Percentiles rank a stretch among this genome's conserved stretches.
These are phyloP conservation scores for Blumeria graminis DNA, from an alignment of 2,329 filamentous ascomycete genomes.

Conservation along the genomic window DNA sequence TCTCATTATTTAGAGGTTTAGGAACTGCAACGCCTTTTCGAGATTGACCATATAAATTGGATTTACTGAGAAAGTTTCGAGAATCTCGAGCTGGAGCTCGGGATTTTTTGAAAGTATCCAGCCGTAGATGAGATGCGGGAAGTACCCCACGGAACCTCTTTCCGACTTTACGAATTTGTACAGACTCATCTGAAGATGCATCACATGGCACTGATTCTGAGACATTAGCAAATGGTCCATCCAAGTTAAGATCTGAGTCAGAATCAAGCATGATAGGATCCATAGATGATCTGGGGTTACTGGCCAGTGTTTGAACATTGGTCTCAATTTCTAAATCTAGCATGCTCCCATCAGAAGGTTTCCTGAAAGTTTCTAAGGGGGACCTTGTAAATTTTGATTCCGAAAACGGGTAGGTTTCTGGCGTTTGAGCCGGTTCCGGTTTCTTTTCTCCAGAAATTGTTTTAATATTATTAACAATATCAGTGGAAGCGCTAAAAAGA, in stretches of 20 bases:
- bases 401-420: too few relatives aligned
- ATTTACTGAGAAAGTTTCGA: constrained; percentile 5
- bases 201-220: constrained; percentile 1
- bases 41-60: constrained; percentile 4
- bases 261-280: constrained; percentile 6
- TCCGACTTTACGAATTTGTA: constrained; percentile 10
- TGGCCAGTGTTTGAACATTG: constrained; percentile 12
- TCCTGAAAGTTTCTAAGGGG: not conserved
- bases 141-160: constrained; percentile 31
- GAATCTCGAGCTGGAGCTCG: constrained; percentile 5
- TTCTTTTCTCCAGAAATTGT: too few relatives aligned
- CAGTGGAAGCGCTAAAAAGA: too few relatives aligned
- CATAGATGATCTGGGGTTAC: constrained; percentile 9
- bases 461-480: too few relatives aligned
- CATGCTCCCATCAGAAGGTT: too few relatives aligned
- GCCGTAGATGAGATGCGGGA: constrained; percentile 40
- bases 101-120: constrained; percentile 25
- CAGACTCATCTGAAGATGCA: constrained; percentile 12
- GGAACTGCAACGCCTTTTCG: constrained; percentile 14
- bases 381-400: too few relatives aligned
- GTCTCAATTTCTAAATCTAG: too few relatives aligned
- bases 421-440: too few relatives aligned
- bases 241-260: constrained; percentile 5
- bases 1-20: constrained; percentile 2
- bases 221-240: constrained; percentile 9